A percentile compares a stretch with the other conserved stretches of the same genome.
phyloP scores from a whole-genome alignment of 108 stramenopile species.

The Nitzschia inconspicua region DNA sequence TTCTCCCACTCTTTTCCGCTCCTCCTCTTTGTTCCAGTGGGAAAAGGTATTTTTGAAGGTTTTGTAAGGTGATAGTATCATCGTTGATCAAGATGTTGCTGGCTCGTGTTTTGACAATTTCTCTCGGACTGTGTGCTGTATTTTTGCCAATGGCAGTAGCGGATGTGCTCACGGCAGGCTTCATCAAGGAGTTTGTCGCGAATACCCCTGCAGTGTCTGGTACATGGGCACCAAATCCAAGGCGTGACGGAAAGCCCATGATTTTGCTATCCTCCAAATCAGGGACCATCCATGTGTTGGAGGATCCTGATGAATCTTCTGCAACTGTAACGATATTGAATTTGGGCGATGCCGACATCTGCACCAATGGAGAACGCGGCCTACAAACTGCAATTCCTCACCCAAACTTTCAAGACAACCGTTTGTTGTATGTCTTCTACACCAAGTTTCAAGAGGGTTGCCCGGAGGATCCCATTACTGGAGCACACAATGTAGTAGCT shows the following conservation, averaged over 20 bases:
- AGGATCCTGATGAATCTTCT: slow-evolving; percentile 7
- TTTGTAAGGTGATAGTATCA: no score
- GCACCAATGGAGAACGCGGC: slow-evolving; percentile 25
- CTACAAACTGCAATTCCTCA: neutral
- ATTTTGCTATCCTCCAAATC: no score
- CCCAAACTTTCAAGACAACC: slow-evolving; percentile 16
- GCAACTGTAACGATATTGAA: neutral
- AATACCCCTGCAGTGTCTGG: slow-evolving; percentile 10
- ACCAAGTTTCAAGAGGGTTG: no score
- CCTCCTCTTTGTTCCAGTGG: no score
- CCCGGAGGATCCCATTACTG: no score
- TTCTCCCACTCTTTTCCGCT: no score
- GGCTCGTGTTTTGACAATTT: no score
- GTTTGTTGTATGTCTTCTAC: slow-evolving; percentile 17
- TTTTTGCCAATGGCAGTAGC: no score
- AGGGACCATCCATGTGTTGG: neutral
- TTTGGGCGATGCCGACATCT: neutral
- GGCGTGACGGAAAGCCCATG: neutral
- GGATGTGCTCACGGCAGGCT: neutral
- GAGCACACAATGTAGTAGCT: no score
- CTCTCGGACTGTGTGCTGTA: no score
- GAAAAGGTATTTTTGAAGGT: no score
- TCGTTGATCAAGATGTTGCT: no score
- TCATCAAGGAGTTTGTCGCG: slow-evolving; percentile 3
- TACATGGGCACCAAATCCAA: neutral